These are phyloP conservation scores for Alternaria angustiovoidea DNA, from an alignment of 2,329 filamentous ascomycete genomes.

Conservation along the genomic window DNA sequence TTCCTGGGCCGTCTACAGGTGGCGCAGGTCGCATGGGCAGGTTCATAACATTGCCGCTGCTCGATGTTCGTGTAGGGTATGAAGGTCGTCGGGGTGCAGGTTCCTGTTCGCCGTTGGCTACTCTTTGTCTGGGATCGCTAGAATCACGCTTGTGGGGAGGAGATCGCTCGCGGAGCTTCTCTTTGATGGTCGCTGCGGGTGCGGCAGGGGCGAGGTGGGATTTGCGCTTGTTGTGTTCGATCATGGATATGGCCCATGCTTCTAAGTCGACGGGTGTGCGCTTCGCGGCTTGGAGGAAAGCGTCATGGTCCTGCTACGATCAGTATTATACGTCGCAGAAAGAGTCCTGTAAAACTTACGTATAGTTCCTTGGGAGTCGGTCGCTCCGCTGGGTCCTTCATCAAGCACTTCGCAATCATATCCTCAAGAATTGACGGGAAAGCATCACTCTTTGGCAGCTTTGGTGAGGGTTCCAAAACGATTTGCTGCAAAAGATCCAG, in stretches of 20 bases:
- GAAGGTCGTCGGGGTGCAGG: slow-evolving; percentile 48
- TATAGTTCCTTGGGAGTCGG: slow-evolving; percentile 94
- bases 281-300: slow-evolving; percentile 95
- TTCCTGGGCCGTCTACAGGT: slow-evolving; percentile 37
- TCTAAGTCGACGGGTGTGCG: slow-evolving; percentile 92
- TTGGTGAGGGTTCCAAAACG: slow-evolving; percentile 93
- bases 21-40: slow-evolving; percentile 58
- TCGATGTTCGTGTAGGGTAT: slow-evolving; percentile 55
- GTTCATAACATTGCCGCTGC: slow-evolving; percentile 52
- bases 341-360: slow-evolving; percentile 62
- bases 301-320: slow-evolving; percentile 78
- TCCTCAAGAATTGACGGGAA: slow-evolving; percentile 95
- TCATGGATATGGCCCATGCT: slow-evolving; percentile 92
- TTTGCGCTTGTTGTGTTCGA: slow-evolving; percentile 95
- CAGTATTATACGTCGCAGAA: slow-evolving; percentile 13
- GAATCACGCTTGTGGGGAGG: slow-evolving; percentile 37
- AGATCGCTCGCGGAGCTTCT: slow-evolving; percentile 49
- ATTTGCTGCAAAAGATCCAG: slow-evolving; percentile 96
- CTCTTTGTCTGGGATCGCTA: slow-evolving; percentile 32
- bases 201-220: slow-evolving; percentile 86
- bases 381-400: slow-evolving; percentile 85
- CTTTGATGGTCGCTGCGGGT: slow-evolving; percentile 66
- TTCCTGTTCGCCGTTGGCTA: slow-evolving; percentile 35
- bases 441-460: slow-evolving; percentile 93
- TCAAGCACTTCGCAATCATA: slow-evolving; percentile 94